Percentiles rank a stretch among this genome's conserved stretches.
Evolutionary conservation across 805 yeast species (phyloP).

Genomic region (Sugiyamaella mastotermitis): DNA sequence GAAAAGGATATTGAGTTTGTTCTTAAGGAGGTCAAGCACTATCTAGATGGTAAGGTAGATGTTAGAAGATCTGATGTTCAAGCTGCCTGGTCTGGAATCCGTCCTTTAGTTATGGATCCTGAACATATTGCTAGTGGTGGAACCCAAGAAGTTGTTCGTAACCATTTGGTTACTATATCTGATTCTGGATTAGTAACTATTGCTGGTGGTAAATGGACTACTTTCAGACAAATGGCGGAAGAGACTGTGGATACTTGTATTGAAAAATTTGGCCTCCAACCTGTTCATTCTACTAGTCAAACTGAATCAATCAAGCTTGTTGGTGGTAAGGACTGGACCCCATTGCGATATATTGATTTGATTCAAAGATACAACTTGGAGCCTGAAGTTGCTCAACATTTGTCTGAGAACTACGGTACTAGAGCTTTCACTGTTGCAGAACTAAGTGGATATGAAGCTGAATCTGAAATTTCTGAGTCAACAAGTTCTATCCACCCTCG

Average conservation of each 20-base stretch:
- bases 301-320: conserved; percentile 50
- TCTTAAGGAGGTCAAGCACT: conserved; percentile 80
- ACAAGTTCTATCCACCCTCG: conserved; percentile 27
- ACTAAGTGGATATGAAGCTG: conserved; percentile 34
- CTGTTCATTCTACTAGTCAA: conserved; percentile 39
- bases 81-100: conserved; percentile 95
- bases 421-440: conserved; percentile 67
- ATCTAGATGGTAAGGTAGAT: conserved; percentile 67
- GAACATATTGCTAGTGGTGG: conserved; percentile 30
- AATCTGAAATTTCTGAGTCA: conserved; percentile 19
- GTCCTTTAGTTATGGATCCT: conserved; percentile 85
- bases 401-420: conserved; percentile 83
- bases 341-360: conserved; percentile 68
- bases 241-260: conserved; percentile 79
- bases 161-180: conserved; percentile 71
- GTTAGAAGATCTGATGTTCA: conserved; percentile 85
- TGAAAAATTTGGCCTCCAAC: conserved; percentile 38
- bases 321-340: conserved; percentile 79
- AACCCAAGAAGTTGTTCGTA: conserved; percentile 88
- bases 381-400: conserved; percentile 69
- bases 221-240: conserved; percentile 96
- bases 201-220: conserved; percentile 98
- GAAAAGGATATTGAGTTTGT: conserved; percentile 88
- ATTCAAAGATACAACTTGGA: conserved; percentile 73
- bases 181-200: conserved; percentile 77